Base-by-base conservation (phyloP, 495 filamentous ascomycete genomes). In the Cercophora newfieldiana region DNA sequence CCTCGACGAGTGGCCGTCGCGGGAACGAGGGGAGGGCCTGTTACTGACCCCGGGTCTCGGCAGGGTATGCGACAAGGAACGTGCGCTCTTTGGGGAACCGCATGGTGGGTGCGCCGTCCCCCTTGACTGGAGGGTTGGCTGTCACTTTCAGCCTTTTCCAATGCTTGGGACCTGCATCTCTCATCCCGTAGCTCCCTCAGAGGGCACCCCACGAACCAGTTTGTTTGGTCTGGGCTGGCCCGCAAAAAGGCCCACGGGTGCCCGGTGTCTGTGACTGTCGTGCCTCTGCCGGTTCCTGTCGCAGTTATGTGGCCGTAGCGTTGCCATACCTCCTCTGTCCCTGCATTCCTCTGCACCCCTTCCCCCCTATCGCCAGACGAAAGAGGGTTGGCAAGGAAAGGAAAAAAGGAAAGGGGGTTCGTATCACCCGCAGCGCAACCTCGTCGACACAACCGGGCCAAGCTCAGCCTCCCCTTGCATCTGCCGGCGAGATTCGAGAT, bases 381-480 rank as follows among this genome's bases (percentile, higher is more conserved):
- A 55, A 55, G n/a, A 22, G 24, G 24, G n/a, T 49, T 7, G 49
- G 21, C 48, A 56, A 30, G 5, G 33, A 44, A 28, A 26, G 8
- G 6, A 14, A 48, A 18, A 37, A 12, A 25, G 14, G 14, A 44
- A 44, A 14, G 37, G 37, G 22, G 54, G 24, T 24, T 28, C 5
- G 66, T 68, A 64, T 68, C 66, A 64, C 24, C 61, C 31, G 21
- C 25, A 61, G 61, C 61, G 48, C 61, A 68, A 67, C 61, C 47
- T 61, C 61, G 62, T 55, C 63, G 59, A 37, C 53, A 64, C 67
- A 54, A 61, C 55, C 67, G 5, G 44, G 26, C 37, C 37, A 44
- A 44, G 37, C 37, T 44, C 37, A 51, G 60, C 28, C 56, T 65
- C 21, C 50, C 56, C 33, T 64, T 51, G 25, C 56, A 29, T 64